These are phyloP conservation scores for Rhodotorula sphaerocarpa DNA, from an alignment of 768 basidiomycete species.

Conservation along the genomic window DNA sequence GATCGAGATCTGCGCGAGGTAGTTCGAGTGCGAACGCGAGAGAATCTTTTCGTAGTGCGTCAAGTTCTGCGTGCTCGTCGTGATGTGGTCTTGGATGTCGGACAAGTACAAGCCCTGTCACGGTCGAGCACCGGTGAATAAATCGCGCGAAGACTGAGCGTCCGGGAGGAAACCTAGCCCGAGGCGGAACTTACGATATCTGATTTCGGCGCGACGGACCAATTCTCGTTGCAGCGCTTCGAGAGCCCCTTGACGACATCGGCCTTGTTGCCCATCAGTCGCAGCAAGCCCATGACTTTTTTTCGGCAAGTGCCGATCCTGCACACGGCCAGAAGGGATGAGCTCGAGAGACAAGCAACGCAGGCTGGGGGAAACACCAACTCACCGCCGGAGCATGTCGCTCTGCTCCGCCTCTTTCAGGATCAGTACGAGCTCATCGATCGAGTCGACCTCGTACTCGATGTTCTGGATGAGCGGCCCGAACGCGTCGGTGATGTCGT, in stretches of 20 bases:
- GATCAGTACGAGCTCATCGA: slow-evolving; percentile 95
- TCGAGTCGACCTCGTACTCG: slow-evolving; percentile 98
- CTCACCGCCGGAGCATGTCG: slow-evolving; percentile 80
- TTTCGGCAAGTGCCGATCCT: slow-evolving; percentile 96
- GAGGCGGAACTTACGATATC: slow-evolving; percentile 81
- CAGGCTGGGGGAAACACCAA: no score
- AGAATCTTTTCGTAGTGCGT: slow-evolving; percentile 99
- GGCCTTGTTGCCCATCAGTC: slow-evolving; percentile 98
- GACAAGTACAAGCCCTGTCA: slow-evolving; percentile 34
- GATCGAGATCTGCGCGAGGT: slow-evolving; percentile 97
- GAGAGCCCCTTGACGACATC: slow-evolving; percentile 98
- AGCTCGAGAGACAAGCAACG: background rate
- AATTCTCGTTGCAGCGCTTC: slow-evolving; percentile 96
- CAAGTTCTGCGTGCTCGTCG: slow-evolving; percentile 99
- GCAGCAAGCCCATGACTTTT: slow-evolving; percentile 95
- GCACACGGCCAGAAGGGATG: background rate
- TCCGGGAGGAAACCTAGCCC: background rate
- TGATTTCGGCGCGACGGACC: slow-evolving; percentile 93
- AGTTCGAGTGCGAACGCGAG: slow-evolving; percentile 96
- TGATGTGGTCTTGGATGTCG: slow-evolving; percentile 70
- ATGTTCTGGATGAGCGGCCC: slow-evolving; percentile 96
- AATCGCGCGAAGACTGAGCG: background rate
- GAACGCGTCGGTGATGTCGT: slow-evolving; percentile 98
- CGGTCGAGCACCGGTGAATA: no score
- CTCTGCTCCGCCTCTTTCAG: slow-evolving; percentile 91